phyloP scores from a whole-genome alignment of 1,284 basidiomycete genomes.

The Cryptococcus maquisensis region DNA sequence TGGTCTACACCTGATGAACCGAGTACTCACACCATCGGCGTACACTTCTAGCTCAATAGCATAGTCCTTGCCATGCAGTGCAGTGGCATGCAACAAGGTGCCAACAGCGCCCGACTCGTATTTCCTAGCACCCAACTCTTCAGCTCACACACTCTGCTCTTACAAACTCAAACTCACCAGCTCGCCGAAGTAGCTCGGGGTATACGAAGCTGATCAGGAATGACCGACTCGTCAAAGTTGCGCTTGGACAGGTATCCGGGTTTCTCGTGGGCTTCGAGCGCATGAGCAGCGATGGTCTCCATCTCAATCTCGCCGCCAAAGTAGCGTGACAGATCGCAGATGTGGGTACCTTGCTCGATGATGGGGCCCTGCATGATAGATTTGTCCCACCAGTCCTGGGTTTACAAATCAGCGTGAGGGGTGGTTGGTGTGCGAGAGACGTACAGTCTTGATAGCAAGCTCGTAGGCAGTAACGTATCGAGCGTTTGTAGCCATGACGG shows the following conservation, averaged over 20 bases:
- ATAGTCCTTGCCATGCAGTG: constrained; percentile 37
- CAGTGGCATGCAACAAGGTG: constrained; percentile 40
- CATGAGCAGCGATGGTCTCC: constrained; percentile 37
- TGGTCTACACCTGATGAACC: neutral
- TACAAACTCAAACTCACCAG: constrained; percentile 36
- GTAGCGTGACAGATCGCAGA: constrained; percentile 51
- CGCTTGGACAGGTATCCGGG: constrained; percentile 51
- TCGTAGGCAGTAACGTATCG: constrained; percentile 53
- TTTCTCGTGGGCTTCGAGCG: constrained; percentile 45
- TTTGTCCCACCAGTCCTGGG: constrained; percentile 57
- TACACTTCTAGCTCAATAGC: constrained; percentile 46
- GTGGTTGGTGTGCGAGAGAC: constrained; percentile 22
- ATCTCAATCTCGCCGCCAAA: constrained; percentile 56
- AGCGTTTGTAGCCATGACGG: constrained; percentile 54
- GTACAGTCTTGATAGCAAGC: constrained; percentile 33
- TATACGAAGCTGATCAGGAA: constrained; percentile 43
- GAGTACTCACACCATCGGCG: constrained; percentile 38
- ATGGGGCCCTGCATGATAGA: constrained; percentile 50
- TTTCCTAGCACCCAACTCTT: constrained; percentile 26
- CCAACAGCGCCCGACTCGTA: constrained; percentile 43
- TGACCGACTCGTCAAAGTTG: constrained; percentile 51
- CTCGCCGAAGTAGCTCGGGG: constrained; percentile 49
- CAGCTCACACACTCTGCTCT: constrained; percentile 1
- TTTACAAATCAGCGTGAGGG: neutral
- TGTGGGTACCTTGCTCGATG: constrained; percentile 55